phyloP scores from a whole-genome alignment of 1,284 basidiomycete genomes.

The Pascua sp. region DNA sequence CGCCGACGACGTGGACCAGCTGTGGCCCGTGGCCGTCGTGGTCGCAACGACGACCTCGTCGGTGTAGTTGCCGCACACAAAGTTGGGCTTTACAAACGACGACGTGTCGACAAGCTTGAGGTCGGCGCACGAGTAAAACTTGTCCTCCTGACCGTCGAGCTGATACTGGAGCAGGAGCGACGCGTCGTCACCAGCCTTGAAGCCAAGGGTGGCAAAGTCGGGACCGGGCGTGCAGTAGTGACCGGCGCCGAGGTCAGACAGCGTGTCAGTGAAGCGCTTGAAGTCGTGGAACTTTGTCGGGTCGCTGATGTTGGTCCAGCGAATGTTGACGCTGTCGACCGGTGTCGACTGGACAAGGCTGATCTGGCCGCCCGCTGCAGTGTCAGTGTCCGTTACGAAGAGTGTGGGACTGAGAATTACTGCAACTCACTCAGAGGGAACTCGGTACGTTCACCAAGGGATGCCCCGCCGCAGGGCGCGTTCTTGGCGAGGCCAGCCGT shows the following conservation, averaged over 20 bases:
- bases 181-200: conserved; percentile 27
- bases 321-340: conserved; percentile 75
- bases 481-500: background rate
- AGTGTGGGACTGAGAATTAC: too few relatives aligned
- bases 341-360: conserved; percentile 42
- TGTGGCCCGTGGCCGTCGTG: background rate
- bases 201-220: conserved; percentile 29
- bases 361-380: conserved; percentile 3
- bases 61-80: conserved; percentile 10
- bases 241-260: conserved; percentile 24
- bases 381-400: too few relatives aligned
- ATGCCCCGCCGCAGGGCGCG: conserved; percentile 1
- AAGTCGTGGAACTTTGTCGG: conserved; percentile 14
- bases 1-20: background rate
- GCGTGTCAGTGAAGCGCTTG: conserved; percentile 25
- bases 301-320: conserved; percentile 42
- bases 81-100: conserved; percentile 2
- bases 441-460: conserved; percentile 1
- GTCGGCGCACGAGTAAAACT: conserved; percentile 33
- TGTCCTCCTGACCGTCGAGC: conserved; percentile 12
- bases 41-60: background rate
- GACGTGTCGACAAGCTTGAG: conserved; percentile 26
- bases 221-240: conserved; percentile 33
- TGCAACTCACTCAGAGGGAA: background rate
- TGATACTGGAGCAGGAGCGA: conserved; percentile 33